phyloP scores from a whole-genome alignment of 495 filamentous ascomycete genomes.

The Neurospora sp. region DNA sequence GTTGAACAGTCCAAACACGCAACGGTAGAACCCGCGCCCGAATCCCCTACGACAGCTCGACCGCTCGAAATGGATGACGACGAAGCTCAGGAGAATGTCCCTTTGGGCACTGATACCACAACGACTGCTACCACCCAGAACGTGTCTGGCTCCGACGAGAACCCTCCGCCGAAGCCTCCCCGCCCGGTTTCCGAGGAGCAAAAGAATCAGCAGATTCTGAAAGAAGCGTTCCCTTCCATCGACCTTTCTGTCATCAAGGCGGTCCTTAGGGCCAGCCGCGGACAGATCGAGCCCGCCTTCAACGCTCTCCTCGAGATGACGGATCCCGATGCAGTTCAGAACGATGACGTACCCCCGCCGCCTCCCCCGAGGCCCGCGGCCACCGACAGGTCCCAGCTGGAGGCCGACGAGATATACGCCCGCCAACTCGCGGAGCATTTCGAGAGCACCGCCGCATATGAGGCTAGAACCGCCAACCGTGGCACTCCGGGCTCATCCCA shows the following conservation, averaged over 20 bases:
- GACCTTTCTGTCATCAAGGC: slow-evolving; percentile 78
- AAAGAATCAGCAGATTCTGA: slow-evolving; percentile 77
- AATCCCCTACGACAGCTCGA: slow-evolving; percentile 77
- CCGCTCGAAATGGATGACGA: slow-evolving; percentile 85
- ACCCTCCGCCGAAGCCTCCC: slow-evolving; percentile 75
- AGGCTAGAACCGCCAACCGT: slow-evolving; percentile 37
- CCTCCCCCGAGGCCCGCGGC: slow-evolving; percentile 58
- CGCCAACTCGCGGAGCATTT: slow-evolving; percentile 90
- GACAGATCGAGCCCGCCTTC: slow-evolving; percentile 86
- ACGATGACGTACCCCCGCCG: slow-evolving; percentile 51
- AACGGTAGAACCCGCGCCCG: slow-evolving; percentile 33
- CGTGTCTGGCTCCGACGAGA: slow-evolving; percentile 34
- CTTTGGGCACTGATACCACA: slow-evolving; percentile 28
- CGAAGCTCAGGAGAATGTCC: slow-evolving; percentile 51
- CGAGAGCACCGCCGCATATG: slow-evolving; percentile 48
- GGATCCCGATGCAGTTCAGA: slow-evolving; percentile 67
- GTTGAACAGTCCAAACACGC: slow-evolving; percentile 24
- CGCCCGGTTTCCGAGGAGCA: slow-evolving; percentile 71
- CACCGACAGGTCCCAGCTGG: slow-evolving; percentile 65
- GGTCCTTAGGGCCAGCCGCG: slow-evolving; percentile 75
- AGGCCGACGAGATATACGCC: slow-evolving; percentile 87
- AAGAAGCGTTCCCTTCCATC: slow-evolving; percentile 85
- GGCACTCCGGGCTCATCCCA: slow-evolving; percentile 5
- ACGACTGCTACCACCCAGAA: slow-evolving; percentile 29
- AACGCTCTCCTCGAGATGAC: slow-evolving; percentile 94